Evolutionary conservation across 768 basidiomycete species (phyloP), one percentile per base, ranked within the genome.

Genomic region (Lactarius evosmus): DNA sequence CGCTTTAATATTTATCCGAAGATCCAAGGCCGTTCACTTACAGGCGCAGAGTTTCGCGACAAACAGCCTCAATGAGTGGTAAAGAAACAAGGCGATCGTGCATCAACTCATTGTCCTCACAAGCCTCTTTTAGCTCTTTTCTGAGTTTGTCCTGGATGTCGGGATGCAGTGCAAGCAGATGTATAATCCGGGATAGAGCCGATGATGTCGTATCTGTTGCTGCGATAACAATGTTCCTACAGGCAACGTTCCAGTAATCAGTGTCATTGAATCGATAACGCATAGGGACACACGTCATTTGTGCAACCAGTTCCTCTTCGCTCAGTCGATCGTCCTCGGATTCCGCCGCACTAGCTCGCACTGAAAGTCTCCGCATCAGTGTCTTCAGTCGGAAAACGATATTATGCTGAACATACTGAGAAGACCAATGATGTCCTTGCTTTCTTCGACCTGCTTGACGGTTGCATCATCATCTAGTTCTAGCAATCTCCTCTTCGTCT

Each of bases 281-380:
- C 30, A 12, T 34, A 8, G n/a, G 4, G 22, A 19, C 67, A 30
- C 46, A 69, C 75, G 71, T 69, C 68, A 75, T 74, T 44, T 81
- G 80, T 0, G 71, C 80, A 7, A 78, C 62, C 0, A 83, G 61
- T 65, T 80, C 79, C 30, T 74, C 72, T 19, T 72, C 73, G 3
- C 68, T 55, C 2, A 74, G 54, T 33, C 60, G 62, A 40, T 72
- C 73, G 12, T 66, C 66, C 8, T 68, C 69, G 7, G 60, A 52
- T 73, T 74, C 41, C 1, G 41, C 9, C 41, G 41, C 41, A 44
- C n/a, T 44, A 22, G n/a, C 41, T 22, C 41, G n/a, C 64, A 82
- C 80, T 82, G 30, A 4, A n/a, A 52, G 16, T 14, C 27, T 16
- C 14, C 12, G 17, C 27, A 16, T 52, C 51, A 27, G 22, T 4